Percentiles rank a stretch among this genome's conserved stretches.
Evolutionary conservation across 148 eudicot species (phyloP).

Genomic region (Rhododendron simsii): DNA sequence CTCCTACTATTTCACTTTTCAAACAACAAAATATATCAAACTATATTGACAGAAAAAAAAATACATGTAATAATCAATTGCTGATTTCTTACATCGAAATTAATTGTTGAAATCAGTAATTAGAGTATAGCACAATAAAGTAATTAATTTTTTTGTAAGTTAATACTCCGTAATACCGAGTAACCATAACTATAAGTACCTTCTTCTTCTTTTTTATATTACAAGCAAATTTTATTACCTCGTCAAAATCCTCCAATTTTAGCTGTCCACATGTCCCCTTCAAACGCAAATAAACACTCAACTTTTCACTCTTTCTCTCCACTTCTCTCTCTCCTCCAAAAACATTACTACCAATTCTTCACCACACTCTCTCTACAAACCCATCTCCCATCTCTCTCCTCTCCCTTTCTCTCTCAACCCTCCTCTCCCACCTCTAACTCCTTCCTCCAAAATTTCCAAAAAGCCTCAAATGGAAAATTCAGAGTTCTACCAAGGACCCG

Average conservation of each 20-base stretch:
- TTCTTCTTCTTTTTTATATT: not conserved
- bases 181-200: not conserved
- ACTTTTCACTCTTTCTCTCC: constrained; percentile 21
- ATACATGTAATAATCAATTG: not conserved
- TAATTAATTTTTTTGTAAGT: not conserved
- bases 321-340: constrained; percentile 23
- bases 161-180: not conserved
- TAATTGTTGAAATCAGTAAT: not conserved
- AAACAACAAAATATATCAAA: not conserved
- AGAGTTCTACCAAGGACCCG: constrained; percentile 23
- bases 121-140: not conserved
- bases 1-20: not conserved
- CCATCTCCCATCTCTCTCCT: not conserved
- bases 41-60: not conserved
- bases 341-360: constrained; percentile 1
- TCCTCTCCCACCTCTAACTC: not conserved
- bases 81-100: too few species aligned
- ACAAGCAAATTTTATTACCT: constrained; percentile 17
- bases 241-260: constrained; percentile 27
- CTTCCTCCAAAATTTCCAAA: not conserved
- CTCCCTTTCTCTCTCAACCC: not conserved
- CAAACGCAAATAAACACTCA: constrained; percentile 46
- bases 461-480: constrained; percentile 13
- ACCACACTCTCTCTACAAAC: constrained; percentile 1
- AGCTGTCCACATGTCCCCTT: constrained; percentile 44